Evolutionary conservation across 1,139 yeast species (phyloP).

Genomic region (Nadsonia commutata): DNA sequence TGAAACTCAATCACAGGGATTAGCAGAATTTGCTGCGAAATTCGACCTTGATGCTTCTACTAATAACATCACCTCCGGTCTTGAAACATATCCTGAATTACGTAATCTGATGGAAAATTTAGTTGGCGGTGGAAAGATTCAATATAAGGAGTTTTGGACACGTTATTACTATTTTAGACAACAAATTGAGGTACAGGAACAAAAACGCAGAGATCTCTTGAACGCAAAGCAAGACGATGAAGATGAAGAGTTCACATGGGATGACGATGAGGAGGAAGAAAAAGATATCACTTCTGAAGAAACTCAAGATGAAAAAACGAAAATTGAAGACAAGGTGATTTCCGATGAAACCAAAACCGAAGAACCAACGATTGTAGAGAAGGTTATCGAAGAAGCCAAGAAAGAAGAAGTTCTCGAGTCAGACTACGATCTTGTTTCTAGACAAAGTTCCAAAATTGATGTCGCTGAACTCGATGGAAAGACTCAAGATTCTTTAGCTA

Average conservation of each 20-base stretch:
- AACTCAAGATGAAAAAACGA: conserved; percentile 9
- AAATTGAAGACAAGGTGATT: too few relatives aligned
- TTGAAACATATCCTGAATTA: conserved; percentile 40
- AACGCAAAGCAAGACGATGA: conserved; percentile 25
- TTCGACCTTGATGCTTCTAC: conserved; percentile 40
- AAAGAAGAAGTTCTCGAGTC: neutral
- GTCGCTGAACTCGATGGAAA: neutral
- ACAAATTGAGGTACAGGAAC: conserved; percentile 47
- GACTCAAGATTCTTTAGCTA: too few relatives aligned
- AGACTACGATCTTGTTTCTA: neutral
- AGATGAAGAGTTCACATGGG: conserved; percentile 39
- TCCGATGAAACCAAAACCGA: too few relatives aligned
- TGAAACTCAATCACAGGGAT: conserved; percentile 21
- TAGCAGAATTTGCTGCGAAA: conserved; percentile 19
- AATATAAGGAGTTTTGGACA: conserved; percentile 59
- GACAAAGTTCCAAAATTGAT: neutral
- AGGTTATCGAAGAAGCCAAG: too few relatives aligned
- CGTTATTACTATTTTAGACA: conserved; percentile 47
- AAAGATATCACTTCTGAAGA: conserved; percentile 11
- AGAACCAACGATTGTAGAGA: too few relatives aligned
- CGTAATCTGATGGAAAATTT: conserved; percentile 42
- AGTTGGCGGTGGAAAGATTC: conserved; percentile 44
- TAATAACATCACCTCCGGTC: conserved; percentile 33
- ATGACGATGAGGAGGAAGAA: conserved; percentile 45
- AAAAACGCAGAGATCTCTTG: conserved; percentile 48